These are phyloP conservation scores for Thalassiosira sp. DNA, from an alignment of 352 stramenopile genomes.

Conservation along the genomic window DNA sequence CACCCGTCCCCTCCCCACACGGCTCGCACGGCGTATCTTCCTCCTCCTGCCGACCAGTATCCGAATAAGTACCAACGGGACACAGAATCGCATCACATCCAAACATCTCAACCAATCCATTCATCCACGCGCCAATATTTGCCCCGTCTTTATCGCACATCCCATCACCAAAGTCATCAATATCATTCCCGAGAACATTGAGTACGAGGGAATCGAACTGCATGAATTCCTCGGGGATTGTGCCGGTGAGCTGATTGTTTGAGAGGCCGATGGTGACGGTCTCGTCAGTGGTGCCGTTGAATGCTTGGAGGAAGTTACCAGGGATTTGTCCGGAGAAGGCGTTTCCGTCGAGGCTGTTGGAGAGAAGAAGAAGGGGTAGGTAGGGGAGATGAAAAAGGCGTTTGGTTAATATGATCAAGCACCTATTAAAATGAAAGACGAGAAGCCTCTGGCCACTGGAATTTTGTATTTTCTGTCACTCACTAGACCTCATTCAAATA, in stretches of 20 bases:
- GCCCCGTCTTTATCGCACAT: conserved; percentile 58
- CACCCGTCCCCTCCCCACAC: conserved; percentile 50
- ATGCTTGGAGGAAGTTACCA: conserved; percentile 37
- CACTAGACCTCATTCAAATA: conserved; percentile 58
- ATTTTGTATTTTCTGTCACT: no score
- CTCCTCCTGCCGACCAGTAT: conserved; percentile 58
- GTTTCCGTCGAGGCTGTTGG: conserved; percentile 60
- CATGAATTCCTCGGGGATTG: conserved; percentile 50
- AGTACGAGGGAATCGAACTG: conserved; percentile 69
- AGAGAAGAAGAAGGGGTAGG: neutral
- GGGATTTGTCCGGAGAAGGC: conserved; percentile 60
- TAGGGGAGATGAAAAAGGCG: conserved; percentile 1
- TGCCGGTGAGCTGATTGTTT: conserved; percentile 70
- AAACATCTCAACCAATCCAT: conserved; percentile 67
- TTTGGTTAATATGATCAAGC: neutral
- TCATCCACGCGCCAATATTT: conserved; percentile 66
- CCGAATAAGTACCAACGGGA: conserved; percentile 56
- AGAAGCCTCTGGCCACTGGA: no score
- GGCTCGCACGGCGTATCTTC: conserved; percentile 46
- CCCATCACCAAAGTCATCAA: conserved; percentile 50
- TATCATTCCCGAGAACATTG: conserved; percentile 76
- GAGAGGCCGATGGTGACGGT: conserved; percentile 63
- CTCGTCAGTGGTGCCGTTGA: conserved; percentile 31
- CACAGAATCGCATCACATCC: conserved; percentile 81
- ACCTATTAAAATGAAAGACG: neutral